Evolutionary conservation across 2,329 filamentous ascomycete species (phyloP).

Genomic region (Colletotrichum tanaceti): DNA sequence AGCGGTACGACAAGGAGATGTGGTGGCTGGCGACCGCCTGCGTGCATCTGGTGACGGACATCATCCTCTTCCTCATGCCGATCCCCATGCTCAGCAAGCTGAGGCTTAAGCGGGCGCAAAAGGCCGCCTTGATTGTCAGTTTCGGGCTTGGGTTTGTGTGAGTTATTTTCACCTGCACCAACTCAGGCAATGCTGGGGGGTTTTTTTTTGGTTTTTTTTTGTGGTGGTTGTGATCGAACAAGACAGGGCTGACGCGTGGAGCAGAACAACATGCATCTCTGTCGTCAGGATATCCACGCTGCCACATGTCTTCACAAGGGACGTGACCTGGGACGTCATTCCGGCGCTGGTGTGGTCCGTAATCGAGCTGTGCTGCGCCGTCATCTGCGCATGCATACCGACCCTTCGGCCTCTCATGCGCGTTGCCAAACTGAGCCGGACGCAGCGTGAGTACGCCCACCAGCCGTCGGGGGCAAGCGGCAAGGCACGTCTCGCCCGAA

Average conservation of each 20-base stretch:
- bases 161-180: too few relatives aligned
- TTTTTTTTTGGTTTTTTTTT: too few relatives aligned
- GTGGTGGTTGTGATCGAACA: not conserved
- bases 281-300: conserved; percentile 29
- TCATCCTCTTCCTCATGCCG: conserved; percentile 37
- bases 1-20: conserved; percentile 7
- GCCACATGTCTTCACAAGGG: conserved; percentile 17
- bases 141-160: conserved; percentile 37
- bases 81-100: conserved; percentile 25
- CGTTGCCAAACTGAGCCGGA: not conserved
- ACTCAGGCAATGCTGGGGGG: too few relatives aligned
- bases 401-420: conserved; percentile 32
- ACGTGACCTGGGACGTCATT: conserved; percentile 27
- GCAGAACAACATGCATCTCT: conserved; percentile 29
- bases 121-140: conserved; percentile 17
- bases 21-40: conserved; percentile 28
- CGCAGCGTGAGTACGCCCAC: not conserved
- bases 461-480: conserved; percentile 2
- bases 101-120: conserved; percentile 15
- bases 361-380: conserved; percentile 31
- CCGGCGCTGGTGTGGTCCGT: conserved; percentile 28
- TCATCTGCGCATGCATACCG: conserved; percentile 35
- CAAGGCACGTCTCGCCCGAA: not conserved
- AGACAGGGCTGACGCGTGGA: not conserved
- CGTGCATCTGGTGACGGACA: conserved; percentile 31